phyloP scores from a whole-genome alignment of 129 eudicot species.

The Tagetes erecta region DNA sequence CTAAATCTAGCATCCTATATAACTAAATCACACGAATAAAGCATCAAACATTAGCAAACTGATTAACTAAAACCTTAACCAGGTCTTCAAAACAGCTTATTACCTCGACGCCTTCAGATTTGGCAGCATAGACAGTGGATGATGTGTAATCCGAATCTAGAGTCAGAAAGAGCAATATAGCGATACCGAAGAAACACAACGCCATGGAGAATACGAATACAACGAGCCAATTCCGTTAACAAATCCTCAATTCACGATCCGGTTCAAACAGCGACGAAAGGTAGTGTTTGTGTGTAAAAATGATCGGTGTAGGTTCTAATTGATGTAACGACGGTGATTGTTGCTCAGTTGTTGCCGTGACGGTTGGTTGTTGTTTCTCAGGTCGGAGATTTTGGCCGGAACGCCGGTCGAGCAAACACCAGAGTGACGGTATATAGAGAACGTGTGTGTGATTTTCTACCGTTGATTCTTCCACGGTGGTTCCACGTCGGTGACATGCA shows the following conservation, averaged over 20 bases:
- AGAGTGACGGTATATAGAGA: slow-evolving; percentile 9
- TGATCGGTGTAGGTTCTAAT: slow-evolving; percentile 46
- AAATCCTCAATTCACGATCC: slow-evolving; percentile 59
- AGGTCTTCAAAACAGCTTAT: slow-evolving; percentile 1
- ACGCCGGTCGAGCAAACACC: slow-evolving; percentile 13
- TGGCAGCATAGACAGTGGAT: slow-evolving; percentile 55
- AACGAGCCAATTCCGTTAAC: slow-evolving; percentile 77
- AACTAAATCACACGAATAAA: background rate
- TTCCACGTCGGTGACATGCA: slow-evolving; percentile 29
- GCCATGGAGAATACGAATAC: slow-evolving; percentile 63
- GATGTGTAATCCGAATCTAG: slow-evolving; percentile 62
- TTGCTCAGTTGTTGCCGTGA: slow-evolving; percentile 43
- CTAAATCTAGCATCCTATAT: background rate
- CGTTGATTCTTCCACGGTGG: slow-evolving; percentile 2
- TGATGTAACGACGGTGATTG: slow-evolving; percentile 2
- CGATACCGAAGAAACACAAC: slow-evolving; percentile 62
- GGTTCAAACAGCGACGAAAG: slow-evolving; percentile 27
- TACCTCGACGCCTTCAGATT: slow-evolving; percentile 93
- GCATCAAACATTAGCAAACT: slow-evolving; percentile 6
- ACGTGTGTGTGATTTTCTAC: background rate
- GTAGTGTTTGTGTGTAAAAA: slow-evolving; percentile 48
- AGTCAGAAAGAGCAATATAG: slow-evolving; percentile 59
- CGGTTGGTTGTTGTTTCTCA: slow-evolving; percentile 29
- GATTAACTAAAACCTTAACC: background rate
- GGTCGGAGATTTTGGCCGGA: slow-evolving; percentile 33